Base-by-base conservation (phyloP, 139 green algal genomes). In the Chlorella sorokiniana region DNA sequence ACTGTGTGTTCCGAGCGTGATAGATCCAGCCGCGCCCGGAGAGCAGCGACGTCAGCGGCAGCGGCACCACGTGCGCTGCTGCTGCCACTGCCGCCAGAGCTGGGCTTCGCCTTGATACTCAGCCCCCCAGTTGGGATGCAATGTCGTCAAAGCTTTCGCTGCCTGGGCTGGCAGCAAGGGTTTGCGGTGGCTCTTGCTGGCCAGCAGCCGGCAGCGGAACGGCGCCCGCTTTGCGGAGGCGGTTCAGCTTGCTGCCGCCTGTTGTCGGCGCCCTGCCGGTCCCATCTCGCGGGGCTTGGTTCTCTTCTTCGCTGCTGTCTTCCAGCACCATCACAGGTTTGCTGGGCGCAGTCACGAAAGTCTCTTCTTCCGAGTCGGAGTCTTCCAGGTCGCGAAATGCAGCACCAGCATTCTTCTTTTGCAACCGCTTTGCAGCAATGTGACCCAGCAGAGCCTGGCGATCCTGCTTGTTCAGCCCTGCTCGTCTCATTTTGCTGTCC, bases 111-210 rank as follows among this genome's bases (percentile, higher is more conserved):
- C 71, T 51, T 45, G 45, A 78, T 64, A 31, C 31, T 78, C 33
- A 78, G 71, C 3, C 38, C 10, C 52, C 71, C 33, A 78, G 71
- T 27, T 45, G 48, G 33, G 71, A 44, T n/a, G 71, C 71, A 35
- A 78, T 42, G 33, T 78, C 71, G 48, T 78, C 48, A n/a, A n/a
- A n/a, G n/a, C n/a, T n/a, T n/a, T n/a, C 31, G 62, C 62, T 73
- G 65, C 40, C 37, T 52, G 25, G 29, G 31, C 23, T 35, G 52
- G 31, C n/a, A 48, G n/a, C n/a, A 61, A 11, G 16, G 27, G 29
- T 33, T 14, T 29, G 67, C 40, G 33, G 67, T 16, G 16, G 65
- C 38, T 51, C 37, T 42, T 59, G 23, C 41, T 75, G 70, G 11
- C 6, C 45, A 4, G 31, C 29, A 20, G 44, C 9, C 51, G 54